A percentile compares a stretch with the other conserved stretches of the same genome.
phyloP scores from a whole-genome alignment of 2,329 filamentous ascomycete genomes.

The Penicillium polonicum region DNA sequence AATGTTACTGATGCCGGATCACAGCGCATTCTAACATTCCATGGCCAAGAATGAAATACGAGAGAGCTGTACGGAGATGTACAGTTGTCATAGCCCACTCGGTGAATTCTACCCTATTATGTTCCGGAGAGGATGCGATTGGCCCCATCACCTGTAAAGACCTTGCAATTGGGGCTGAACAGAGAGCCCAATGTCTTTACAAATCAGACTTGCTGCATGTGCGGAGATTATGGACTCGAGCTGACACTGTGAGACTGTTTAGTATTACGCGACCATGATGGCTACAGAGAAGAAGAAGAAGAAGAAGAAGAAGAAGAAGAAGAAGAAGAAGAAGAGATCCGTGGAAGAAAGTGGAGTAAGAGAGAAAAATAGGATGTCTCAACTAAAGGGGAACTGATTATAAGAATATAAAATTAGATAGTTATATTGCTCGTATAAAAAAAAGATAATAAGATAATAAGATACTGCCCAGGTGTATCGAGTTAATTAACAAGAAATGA shows the following conservation, averaged over 20 bases:
- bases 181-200: not conserved
- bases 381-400: not conserved
- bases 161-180: slow-evolving; percentile 19
- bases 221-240: not conserved
- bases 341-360: slow-evolving; percentile 4
- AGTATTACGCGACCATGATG: slow-evolving; percentile 2
- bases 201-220: not conserved
- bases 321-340: not conserved
- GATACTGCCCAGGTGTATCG: not conserved
- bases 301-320: not conserved
- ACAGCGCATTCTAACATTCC: slow-evolving; percentile 4
- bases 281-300: not conserved
- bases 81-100: slow-evolving; percentile 5
- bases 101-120: slow-evolving; percentile 9
- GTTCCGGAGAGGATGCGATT: slow-evolving; percentile 21
- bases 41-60: slow-evolving; percentile 9
- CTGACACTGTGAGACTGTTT: not conserved
- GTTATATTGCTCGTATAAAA: not conserved
- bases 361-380: not conserved
- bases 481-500: not conserved
- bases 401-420: slow-evolving; percentile 3
- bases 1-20: not conserved
- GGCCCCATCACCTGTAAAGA: slow-evolving; percentile 6
- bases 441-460: too few species aligned
- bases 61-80: not conserved